Evolutionary conservation across 225 moss, liverwort and hornwort species (phyloP).

Genomic region (Pleurozium schreberi): DNA sequence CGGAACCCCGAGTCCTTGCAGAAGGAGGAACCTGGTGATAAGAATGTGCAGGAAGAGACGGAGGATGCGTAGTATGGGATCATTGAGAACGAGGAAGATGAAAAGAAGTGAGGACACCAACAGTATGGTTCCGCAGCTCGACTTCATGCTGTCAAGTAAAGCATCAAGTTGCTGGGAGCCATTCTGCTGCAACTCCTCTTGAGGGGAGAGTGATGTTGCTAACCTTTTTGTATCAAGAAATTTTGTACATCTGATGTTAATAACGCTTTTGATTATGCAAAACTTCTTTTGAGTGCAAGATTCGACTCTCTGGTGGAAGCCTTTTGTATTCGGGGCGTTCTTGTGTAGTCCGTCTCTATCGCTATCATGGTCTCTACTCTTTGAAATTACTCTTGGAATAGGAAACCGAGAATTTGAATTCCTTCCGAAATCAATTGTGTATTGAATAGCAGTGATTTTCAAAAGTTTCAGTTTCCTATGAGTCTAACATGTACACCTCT

Average conservation of each 20-base stretch:
- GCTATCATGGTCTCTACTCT: not conserved
- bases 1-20: conserved; percentile 48
- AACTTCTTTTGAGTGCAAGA: not conserved
- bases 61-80: not conserved
- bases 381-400: not conserved
- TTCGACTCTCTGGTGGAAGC: not conserved
- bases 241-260: not conserved
- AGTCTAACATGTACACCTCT: not conserved
- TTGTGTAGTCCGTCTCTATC: not conserved
- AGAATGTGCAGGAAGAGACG: conserved; percentile 13
- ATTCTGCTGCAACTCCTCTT: not conserved
- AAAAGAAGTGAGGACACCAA: not conserved
- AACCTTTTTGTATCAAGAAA: not conserved
- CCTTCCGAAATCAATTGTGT: not conserved
- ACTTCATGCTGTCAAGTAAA: not conserved
- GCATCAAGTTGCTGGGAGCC: not conserved
- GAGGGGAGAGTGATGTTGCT: not conserved
- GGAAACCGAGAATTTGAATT: not conserved
- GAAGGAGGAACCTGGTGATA: conserved; percentile 15
- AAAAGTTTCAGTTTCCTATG: not conserved
- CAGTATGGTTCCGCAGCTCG: not conserved
- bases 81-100: conserved; percentile 15
- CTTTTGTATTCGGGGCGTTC: not conserved
- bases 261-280: not conserved
- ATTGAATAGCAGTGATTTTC: not conserved